Evolutionary conservation across 2,329 filamentous ascomycete species (phyloP).

Genomic region (Hypoxylon sp.): DNA sequence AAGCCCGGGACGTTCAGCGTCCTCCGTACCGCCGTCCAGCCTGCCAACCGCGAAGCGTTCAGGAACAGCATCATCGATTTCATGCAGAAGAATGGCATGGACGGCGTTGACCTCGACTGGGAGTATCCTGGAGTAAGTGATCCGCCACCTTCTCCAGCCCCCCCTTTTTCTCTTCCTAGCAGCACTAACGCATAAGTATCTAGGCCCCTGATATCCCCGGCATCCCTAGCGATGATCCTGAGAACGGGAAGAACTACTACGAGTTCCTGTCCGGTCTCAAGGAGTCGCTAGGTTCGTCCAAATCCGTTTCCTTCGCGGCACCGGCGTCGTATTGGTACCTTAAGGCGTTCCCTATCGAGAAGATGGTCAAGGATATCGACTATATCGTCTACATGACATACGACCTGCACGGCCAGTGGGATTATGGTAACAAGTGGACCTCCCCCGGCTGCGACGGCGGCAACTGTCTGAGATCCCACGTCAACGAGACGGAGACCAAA

Average conservation of each 20-base stretch:
- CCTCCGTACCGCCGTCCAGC: conserved; percentile 38
- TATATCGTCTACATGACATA: conserved; percentile 39
- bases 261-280: conserved; percentile 17
- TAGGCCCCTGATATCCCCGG: conserved; percentile 31
- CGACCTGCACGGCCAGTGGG: conserved; percentile 37
- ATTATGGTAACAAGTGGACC: conserved; percentile 24
- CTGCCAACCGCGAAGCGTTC: conserved; percentile 37
- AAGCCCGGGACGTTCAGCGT: conserved; percentile 46
- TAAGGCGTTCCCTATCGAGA: conserved; percentile 30
- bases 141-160: background rate
- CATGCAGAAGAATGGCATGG: conserved; percentile 35
- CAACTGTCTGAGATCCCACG: conserved; percentile 42
- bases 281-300: conserved; percentile 1
- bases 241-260: conserved; percentile 26
- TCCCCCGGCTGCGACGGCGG: conserved; percentile 9
- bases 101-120: conserved; percentile 50
- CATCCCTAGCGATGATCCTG: conserved; percentile 27
- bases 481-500: conserved; percentile 45
- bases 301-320: conserved; percentile 32
- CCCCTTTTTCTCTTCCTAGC: background rate
- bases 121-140: conserved; percentile 43
- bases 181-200: background rate
- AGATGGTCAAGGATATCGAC: conserved; percentile 29
- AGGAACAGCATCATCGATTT: conserved; percentile 45
- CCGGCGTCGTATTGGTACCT: conserved; percentile 43